Percentiles rank a stretch among this genome's conserved stretches.
Evolutionary conservation across 192 early-diverging fungal species (phyloP).

Genomic region (Coemansia sp.): DNA sequence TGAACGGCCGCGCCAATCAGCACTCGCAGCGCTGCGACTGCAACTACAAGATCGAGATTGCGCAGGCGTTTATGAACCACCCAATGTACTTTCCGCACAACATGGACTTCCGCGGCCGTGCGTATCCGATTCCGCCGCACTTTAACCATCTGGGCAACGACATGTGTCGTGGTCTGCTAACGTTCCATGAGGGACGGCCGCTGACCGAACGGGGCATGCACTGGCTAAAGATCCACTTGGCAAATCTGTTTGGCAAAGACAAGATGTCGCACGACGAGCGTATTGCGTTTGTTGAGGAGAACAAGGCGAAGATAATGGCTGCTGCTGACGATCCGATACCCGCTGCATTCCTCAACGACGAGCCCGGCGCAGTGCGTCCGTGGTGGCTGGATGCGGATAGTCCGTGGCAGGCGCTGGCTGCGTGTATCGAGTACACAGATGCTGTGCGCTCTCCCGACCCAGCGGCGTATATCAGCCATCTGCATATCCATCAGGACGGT

Average conservation of each 20-base stretch:
- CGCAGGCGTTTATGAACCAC: conserved; percentile 79
- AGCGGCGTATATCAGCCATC: conserved; percentile 62
- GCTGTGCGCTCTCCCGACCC: conserved; percentile 77
- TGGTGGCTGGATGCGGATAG: conserved; percentile 92
- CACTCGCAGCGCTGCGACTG: conserved; percentile 87
- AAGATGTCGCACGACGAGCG: conserved; percentile 89
- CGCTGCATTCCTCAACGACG: conserved; percentile 23
- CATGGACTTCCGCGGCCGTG: conserved; percentile 95
- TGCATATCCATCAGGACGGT: conserved; percentile 96
- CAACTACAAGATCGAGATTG: conserved; percentile 96
- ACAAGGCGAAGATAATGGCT: conserved; percentile 78
- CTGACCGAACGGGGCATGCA: conserved; percentile 75
- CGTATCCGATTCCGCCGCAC: conserved; percentile 93
- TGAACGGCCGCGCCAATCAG: conserved; percentile 65
- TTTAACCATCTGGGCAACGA: conserved; percentile 98
- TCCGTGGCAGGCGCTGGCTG: conserved; percentile 92
- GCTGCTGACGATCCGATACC: conserved; percentile 79
- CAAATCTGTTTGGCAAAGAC: conserved; percentile 88
- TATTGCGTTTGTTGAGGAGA: conserved; percentile 68
- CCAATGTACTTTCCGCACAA: conserved; percentile 97
- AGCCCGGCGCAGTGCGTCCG: conserved; percentile 55
- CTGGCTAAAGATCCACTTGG: conserved; percentile 96
- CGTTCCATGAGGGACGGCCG: conserved; percentile 77
- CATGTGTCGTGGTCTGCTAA: conserved; percentile 89
- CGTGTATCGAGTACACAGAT: conserved; percentile 79